These are phyloP conservation scores for Pseudogymnoascus sp. DNA, from an alignment of 2,329 filamentous ascomycete species.

Conservation along the genomic window DNA sequence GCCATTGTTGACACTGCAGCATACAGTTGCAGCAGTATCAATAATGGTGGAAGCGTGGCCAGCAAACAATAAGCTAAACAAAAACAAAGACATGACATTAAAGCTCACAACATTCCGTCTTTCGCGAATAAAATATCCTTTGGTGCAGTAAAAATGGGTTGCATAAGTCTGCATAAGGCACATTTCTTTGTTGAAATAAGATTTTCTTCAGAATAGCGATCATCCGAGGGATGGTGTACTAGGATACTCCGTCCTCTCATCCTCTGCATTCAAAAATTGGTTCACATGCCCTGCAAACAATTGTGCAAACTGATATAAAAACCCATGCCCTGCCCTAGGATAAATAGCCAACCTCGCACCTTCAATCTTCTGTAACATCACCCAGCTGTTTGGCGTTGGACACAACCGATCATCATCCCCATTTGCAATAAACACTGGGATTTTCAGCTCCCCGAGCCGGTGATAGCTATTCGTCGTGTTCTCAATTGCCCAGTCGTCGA, in stretches of 20 bases:
- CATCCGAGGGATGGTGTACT: no score
- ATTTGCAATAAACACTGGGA: conserved; percentile 28
- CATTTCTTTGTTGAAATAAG: conserved; percentile 19
- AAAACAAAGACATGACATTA: background rate
- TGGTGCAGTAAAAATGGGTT: background rate
- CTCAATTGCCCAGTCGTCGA: no score
- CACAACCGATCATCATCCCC: conserved; percentile 1
- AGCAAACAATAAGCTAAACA: background rate
- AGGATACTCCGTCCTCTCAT: no score
- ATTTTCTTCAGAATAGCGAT: conserved; percentile 10
- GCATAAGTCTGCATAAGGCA: background rate
- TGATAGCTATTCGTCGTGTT: conserved; percentile 15
- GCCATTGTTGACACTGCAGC: background rate
- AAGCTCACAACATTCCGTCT: background rate
- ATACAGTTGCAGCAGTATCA: background rate
- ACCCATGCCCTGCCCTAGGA: no score
- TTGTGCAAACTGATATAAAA: no score
- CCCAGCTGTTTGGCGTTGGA: no score
- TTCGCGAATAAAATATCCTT: background rate
- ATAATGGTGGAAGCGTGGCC: background rate
- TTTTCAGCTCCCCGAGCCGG: conserved; percentile 24
- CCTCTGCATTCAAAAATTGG: no score
- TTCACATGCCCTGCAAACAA: no score
- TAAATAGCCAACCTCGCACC: no score
- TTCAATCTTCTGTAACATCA: no score